These are phyloP conservation scores for Laburnicola sp. DNA, from an alignment of 2,329 filamentous ascomycete species.

Conservation along the genomic window DNA sequence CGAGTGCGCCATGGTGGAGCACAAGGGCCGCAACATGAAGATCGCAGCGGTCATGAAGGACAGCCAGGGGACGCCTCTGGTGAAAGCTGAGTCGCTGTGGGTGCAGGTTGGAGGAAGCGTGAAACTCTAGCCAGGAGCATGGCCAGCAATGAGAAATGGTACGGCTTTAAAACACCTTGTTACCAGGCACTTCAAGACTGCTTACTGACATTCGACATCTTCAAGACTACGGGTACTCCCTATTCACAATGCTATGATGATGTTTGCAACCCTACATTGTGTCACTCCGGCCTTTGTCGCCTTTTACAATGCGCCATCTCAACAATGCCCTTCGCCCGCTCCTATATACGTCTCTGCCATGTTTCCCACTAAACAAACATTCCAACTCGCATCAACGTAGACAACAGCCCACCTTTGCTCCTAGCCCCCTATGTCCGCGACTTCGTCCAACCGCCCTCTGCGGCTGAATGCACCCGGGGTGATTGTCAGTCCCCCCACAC, in stretches of 20 bases:
- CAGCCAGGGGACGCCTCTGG: conserved; percentile 23
- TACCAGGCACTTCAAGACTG: too few species aligned
- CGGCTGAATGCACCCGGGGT: not conserved
- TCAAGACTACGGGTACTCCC: not conserved
- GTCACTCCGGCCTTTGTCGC: too few species aligned
- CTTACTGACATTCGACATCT: not conserved
- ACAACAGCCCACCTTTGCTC: too few species aligned
- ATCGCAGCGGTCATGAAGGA: conserved; percentile 30
- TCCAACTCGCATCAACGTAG: not conserved
- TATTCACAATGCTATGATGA: too few species aligned
- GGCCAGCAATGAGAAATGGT: not conserved
- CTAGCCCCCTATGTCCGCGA: too few species aligned
- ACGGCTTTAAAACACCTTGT: not conserved
- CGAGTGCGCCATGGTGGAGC: conserved; percentile 25
- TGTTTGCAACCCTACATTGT: too few species aligned
- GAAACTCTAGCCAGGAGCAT: conserved; percentile 17
- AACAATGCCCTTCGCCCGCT: too few species aligned
- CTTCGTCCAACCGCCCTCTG: not conserved
- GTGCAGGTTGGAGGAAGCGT: conserved; percentile 21
- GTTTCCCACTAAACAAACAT: not conserved
- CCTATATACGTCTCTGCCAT: too few species aligned
- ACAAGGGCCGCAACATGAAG: conserved; percentile 25
- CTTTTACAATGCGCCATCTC: too few species aligned
- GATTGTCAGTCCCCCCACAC: not conserved
- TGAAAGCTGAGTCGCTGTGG: conserved; percentile 28